Conservation (phyloP, 495 filamentous ascomycete genomes). For the Tuber umbilicatum region DNA sequence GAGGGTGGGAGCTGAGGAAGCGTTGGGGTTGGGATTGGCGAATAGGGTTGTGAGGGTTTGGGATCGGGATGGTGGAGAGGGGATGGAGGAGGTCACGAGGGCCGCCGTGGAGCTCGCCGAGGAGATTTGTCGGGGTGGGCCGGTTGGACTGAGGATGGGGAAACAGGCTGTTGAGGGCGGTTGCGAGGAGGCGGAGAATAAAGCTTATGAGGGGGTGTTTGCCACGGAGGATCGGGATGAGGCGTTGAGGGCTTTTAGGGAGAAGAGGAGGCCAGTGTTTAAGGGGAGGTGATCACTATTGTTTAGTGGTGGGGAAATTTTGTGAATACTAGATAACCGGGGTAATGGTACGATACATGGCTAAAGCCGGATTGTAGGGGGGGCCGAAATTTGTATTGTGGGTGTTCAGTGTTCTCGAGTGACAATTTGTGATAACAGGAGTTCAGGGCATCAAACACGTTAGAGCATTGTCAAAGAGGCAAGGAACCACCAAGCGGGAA, state of each 20-base stretch:
- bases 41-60: constrained; percentile 71
- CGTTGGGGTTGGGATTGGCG: constrained; percentile 74
- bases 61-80: constrained; percentile 46
- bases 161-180: constrained; percentile 59
- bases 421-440: not conserved
- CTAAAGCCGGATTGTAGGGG: not conserved
- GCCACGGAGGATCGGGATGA: constrained; percentile 78
- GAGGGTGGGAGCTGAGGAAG: constrained; percentile 67
- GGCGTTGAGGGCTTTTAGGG: constrained; percentile 76
- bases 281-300: constrained; percentile 49
- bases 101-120: constrained; percentile 69
- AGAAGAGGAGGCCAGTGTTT: constrained; percentile 85
- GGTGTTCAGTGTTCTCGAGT: not conserved
- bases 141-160: constrained; percentile 67
- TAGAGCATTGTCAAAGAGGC: not conserved
- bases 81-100: constrained; percentile 58
- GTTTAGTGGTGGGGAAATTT: not conserved
- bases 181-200: constrained; percentile 63
- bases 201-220: constrained; percentile 71
- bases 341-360: not conserved
- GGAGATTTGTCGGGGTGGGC: constrained; percentile 82
- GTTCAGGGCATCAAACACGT: not conserved
- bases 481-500: not conserved
- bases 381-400: not conserved
- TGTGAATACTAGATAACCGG: not conserved